A percentile compares a stretch with the other conserved stretches of the same genome.
These are phyloP conservation scores for Lipomyces kockii DNA, from an alignment of 805 yeast genomes.

Conservation along the genomic window DNA sequence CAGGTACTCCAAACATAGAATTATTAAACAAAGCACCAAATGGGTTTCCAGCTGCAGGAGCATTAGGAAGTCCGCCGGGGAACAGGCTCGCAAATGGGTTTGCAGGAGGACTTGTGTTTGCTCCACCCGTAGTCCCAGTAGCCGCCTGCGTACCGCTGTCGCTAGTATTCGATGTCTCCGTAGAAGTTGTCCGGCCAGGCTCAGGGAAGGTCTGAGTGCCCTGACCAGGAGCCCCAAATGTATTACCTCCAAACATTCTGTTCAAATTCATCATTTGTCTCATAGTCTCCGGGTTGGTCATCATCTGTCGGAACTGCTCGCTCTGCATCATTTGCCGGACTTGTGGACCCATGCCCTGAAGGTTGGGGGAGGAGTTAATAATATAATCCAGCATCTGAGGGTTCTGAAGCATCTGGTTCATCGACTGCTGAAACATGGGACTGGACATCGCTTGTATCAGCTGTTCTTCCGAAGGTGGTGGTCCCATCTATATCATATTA, in stretches of 20 bases:
- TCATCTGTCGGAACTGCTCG: conserved; percentile 78
- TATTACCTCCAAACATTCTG: conserved; percentile 47
- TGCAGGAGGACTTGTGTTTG: conserved; percentile 41
- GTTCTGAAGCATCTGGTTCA: conserved; percentile 80
- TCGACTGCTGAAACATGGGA: conserved; percentile 79
- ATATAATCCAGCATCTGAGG: conserved; percentile 86
- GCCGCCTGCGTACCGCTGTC: conserved; percentile 31
- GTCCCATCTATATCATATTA: conserved; percentile 54
- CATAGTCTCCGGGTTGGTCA: conserved; percentile 83
- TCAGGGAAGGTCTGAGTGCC: conserved; percentile 43
- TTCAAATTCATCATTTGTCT: conserved; percentile 81
- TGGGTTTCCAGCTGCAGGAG: conserved; percentile 52
- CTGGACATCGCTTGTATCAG: conserved; percentile 73
- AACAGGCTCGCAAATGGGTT: conserved; percentile 61
- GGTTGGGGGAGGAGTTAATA: conserved; percentile 81
- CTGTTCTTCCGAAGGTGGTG: conserved; percentile 76
- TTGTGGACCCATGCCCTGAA: conserved; percentile 83
- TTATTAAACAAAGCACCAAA: conserved; percentile 54
- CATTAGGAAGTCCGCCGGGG: conserved; percentile 46
- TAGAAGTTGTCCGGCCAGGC: conserved; percentile 42
- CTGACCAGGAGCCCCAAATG: conserved; percentile 42
- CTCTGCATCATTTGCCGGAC: conserved; percentile 83
- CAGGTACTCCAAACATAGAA: conserved; percentile 48
- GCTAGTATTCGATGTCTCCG: conserved; percentile 30
- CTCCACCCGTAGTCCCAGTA: conserved; percentile 36